Base-by-base conservation (phyloP, 2,329 filamentous ascomycete species). In the Amauroascus verrucosus region DNA sequence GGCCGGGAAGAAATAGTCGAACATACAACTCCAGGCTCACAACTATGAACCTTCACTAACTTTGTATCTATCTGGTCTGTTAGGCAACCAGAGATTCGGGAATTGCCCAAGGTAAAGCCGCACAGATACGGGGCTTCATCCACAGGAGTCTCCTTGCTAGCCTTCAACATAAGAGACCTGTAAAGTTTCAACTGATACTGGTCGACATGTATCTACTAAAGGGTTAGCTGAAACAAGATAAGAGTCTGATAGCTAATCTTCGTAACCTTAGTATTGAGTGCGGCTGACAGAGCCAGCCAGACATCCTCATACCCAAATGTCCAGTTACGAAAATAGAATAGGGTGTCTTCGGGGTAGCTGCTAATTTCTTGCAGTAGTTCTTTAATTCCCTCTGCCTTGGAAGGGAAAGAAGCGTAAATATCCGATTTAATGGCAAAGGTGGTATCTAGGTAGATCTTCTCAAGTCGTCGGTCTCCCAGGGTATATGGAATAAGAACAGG, bases 251-350 rank as follows among this genome's bases (percentile, higher is more conserved):
- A 24, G 28, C 14, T 7, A 8, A 35, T 7, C 28, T 4, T 26
- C 53, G 63, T 54, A 68, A 84, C 83, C 63, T 75, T 77, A 2
- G 83, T 84, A 5, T 79, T 70, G 0, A 96, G 72, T 9, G 82
- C 80, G 20, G 82, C 78, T 0, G 88, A 83, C 0, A 97, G 70
- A 0, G 88, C 85, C 55, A 89, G 74, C 89, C 89, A 96, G 0
- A 95, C 88, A 50, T 95, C 86, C 65, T 97, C 90, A 58, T 96
- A 95, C 0, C 86, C 87, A 64, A 93, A 93, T 0, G 91, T 96
- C 89, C 90, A 95, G 0, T 88, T 81, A 54, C 89, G 81, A 44
- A 97, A 77, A 65, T 95, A 86, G 62, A 95, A 96, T 0, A 85
- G 67, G 0, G 88, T 95, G 37, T 88, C 80, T 1, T 73, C 57